A percentile compares a stretch with the other conserved stretches of the same genome.
Conservation (phyloP, 169 alveolate genomes). For the Plasmodium sp. region DNA sequence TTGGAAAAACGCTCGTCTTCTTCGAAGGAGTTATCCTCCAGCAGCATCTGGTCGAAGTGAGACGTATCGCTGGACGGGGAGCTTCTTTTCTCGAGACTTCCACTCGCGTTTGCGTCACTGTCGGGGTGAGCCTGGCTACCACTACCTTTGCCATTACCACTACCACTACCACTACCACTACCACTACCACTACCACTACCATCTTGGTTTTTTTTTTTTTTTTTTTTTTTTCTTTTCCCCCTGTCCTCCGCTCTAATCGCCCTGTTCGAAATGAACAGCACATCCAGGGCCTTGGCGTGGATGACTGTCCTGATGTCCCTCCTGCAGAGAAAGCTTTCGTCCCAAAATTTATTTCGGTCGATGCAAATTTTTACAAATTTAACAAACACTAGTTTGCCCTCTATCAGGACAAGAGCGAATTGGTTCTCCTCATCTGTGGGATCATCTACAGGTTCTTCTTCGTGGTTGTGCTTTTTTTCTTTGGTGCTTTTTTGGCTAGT, state of each 20-base stretch:
- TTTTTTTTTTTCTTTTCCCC: neutral
- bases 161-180: too few species aligned
- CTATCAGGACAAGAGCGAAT: conserved; percentile 80
- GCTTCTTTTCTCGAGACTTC: neutral
- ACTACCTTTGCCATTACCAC: too few species aligned
- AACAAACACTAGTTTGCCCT: conserved; percentile 86
- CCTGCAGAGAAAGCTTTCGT: conserved; percentile 88
- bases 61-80: neutral
- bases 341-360: conserved; percentile 92
- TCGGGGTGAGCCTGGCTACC: neutral
- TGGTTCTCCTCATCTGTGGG: conserved; percentile 1
- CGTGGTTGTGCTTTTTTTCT: neutral
- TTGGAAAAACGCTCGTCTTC: neutral
- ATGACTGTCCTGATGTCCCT: conserved; percentile 89
- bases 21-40: neutral
- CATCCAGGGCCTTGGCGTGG: conserved; percentile 80
- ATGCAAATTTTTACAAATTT: conserved; percentile 87
- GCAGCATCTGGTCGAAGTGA: neutral
- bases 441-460: conserved; percentile 24
- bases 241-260: conserved; percentile 14
- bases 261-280: conserved; percentile 74
- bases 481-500: neutral
- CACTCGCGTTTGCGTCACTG: neutral
- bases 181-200: too few species aligned
- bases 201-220: neutral